Evolutionary conservation across 2,329 filamentous ascomycete genomes (phyloP).

Genomic region (Ophiostoma sp.): DNA sequence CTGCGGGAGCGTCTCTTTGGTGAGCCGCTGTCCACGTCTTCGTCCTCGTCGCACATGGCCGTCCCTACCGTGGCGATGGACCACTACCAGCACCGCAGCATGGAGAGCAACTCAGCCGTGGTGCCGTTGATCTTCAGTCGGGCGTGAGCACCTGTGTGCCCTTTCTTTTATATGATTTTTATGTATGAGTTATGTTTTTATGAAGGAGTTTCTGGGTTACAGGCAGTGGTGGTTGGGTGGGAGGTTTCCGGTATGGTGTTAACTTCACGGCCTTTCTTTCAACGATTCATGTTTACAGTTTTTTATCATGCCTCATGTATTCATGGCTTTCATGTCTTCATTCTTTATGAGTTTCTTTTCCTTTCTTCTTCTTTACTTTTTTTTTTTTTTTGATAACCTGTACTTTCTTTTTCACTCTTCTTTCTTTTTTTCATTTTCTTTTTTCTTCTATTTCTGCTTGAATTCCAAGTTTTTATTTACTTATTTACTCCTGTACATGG

Average conservation of each 20-base stretch:
- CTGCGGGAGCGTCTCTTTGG: slow-evolving; percentile 48
- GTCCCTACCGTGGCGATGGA: slow-evolving; percentile 18
- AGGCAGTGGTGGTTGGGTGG: not conserved
- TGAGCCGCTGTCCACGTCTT: slow-evolving; percentile 21
- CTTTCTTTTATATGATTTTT: not conserved
- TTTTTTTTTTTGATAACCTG: not conserved
- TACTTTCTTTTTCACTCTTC: not conserved
- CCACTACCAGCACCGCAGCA: slow-evolving; percentile 40
- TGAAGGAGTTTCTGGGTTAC: not conserved
- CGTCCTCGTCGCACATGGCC: not conserved
- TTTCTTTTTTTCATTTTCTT: not conserved
- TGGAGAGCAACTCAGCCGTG: slow-evolving; percentile 55
- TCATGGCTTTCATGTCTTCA: not conserved
- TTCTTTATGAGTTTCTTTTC: slow-evolving; percentile 4
- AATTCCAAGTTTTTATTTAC: not conserved
- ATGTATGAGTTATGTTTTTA: not conserved
- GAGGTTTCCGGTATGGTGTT: not conserved
- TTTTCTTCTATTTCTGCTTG: not conserved
- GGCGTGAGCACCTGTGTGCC: slow-evolving; percentile 30
- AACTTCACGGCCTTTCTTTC: not conserved
- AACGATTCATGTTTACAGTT: not conserved
- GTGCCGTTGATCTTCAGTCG: slow-evolving; percentile 63
- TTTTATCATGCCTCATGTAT: not conserved
- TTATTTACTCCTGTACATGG: slow-evolving; percentile 35
- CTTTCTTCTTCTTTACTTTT: not conserved